Conservation (phyloP, 2,329 filamentous ascomycete genomes). For the Sporothrix dimorphospora region DNA sequence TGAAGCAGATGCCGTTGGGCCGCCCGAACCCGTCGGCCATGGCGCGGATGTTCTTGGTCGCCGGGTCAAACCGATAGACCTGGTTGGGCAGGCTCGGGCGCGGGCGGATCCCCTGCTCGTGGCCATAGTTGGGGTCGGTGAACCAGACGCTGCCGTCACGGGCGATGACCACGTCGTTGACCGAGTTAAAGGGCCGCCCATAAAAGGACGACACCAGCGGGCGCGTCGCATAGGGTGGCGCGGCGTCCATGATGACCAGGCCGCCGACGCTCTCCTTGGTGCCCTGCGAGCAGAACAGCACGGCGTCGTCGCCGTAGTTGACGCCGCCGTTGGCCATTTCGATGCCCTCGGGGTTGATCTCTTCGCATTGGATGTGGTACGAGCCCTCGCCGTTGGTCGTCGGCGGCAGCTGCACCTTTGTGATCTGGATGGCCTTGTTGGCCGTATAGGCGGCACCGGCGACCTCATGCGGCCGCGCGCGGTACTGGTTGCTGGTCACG, state of each 20-base stretch:
- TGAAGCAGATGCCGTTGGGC: slow-evolving; percentile 49
- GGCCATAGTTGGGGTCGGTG: slow-evolving; percentile 51
- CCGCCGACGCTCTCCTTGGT: slow-evolving; percentile 41
- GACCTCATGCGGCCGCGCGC: neutral
- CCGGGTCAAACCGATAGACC: slow-evolving; percentile 52
- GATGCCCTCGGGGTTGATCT: slow-evolving; percentile 20
- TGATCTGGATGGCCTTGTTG: slow-evolving; percentile 24
- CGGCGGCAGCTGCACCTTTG: slow-evolving; percentile 20
- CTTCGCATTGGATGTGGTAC: slow-evolving; percentile 5
- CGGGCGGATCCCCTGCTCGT: slow-evolving; percentile 50
- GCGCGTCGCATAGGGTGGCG: slow-evolving; percentile 39
- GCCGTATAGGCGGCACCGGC: neutral
- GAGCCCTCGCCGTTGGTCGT: neutral
- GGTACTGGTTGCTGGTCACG: slow-evolving; percentile 30
- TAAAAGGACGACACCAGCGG: slow-evolving; percentile 48
- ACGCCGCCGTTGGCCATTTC: slow-evolving; percentile 31
- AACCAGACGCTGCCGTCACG: slow-evolving; percentile 52
- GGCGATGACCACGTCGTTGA: slow-evolving; percentile 47
- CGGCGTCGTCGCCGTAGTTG: slow-evolving; percentile 47
- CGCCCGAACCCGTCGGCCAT: slow-evolving; percentile 52
- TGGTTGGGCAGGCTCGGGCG: slow-evolving; percentile 50
- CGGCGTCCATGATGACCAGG: slow-evolving; percentile 41
- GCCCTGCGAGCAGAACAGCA: slow-evolving; percentile 38
- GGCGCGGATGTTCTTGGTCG: slow-evolving; percentile 47
- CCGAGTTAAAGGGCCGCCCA: slow-evolving; percentile 51